A percentile compares a stretch with the other conserved stretches of the same genome.
phyloP scores from a whole-genome alignment of 352 stramenopile species.

The Phytophthora pluvialis region DNA sequence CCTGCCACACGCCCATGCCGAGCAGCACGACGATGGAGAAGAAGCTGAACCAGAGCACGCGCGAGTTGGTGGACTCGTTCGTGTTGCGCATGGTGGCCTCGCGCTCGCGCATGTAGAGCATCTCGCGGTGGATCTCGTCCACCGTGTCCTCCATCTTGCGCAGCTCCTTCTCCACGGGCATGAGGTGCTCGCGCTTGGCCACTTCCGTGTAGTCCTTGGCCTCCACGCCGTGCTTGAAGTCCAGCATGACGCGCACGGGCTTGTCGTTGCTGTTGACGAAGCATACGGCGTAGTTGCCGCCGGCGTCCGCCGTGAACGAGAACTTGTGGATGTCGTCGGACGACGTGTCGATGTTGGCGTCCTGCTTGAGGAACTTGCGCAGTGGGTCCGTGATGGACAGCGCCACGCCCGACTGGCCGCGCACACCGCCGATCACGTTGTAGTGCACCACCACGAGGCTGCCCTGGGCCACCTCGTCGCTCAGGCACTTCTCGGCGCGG shows the following conservation, averaged over 20 bases:
- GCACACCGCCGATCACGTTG: conserved; percentile 69
- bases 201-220: conserved; percentile 91
- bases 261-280: conserved; percentile 87
- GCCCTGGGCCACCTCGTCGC: conserved; percentile 79
- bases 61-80: conserved; percentile 91
- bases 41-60: conserved; percentile 92
- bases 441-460: conserved; percentile 87
- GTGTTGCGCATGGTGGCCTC: conserved; percentile 89
- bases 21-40: conserved; percentile 89
- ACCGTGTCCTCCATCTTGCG: conserved; percentile 91
- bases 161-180: conserved; percentile 90
- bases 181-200: conserved; percentile 89
- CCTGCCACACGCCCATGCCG: conserved; percentile 87
- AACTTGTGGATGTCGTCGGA: conserved; percentile 87
- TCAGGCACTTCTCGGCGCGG: conserved; percentile 82
- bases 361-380: conserved; percentile 84
- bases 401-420: conserved; percentile 75
- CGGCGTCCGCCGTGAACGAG: conserved; percentile 75
- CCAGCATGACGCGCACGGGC: conserved; percentile 74
- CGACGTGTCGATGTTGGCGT: conserved; percentile 84
- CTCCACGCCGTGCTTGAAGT: conserved; percentile 90
- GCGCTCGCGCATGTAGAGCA: conserved; percentile 91
- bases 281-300: conserved; percentile 79
- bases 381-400: conserved; percentile 77
- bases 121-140: conserved; percentile 90